Base-by-base conservation (phyloP, 2,329 filamentous ascomycete genomes). In the Fusarium sp. region DNA sequence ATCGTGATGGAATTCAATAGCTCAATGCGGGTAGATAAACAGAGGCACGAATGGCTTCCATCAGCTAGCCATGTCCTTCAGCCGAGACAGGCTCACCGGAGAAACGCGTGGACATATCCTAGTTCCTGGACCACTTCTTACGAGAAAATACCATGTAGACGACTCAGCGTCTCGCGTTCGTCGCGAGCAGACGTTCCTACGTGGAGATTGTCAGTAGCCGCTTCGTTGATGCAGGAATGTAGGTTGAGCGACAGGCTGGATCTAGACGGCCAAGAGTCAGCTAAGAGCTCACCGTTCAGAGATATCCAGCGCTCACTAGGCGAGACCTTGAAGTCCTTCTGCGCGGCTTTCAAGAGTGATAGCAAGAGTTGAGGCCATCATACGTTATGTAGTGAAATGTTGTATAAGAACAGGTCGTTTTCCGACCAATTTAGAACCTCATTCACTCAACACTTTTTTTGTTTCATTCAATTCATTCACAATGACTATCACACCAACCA, bases 311-410 rank as follows among this genome's bases (percentile, higher is more conserved):
- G 5, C 4, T 24, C 24, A 6, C 24, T 24, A 24, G 24, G 24
- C 24, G 24, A 24, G 24, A 24, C 5, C 22, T 24, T 6, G 24
- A 24, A 24, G 24, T 24, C 4, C 24, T 24, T 5, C 5, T 24
- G 24, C 24, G 18, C 18, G 2, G 9, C 5, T n/a, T 0, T 38
- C 16, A 38, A 38, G 18, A 38, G 18, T 0, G 0, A 38, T 38
- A 12, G 2, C 10, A 12, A 12, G 18, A 38, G 4, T 38, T 12
- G 27, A 29, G 2, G 27, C 2, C 18, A 11, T 7, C 6, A 38
- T 1, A 7, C 6, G 1, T 7, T n/a, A 7, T 0, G 34, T n/a
- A 38, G 34, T n/a, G 2, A 7, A 7, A n/a, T 0, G 3, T 4
- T n/a, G 34, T n/a, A 38, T 38, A 38, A n/a, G 18, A 38, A 38